phyloP scores from a whole-genome alignment of 169 alveolate species.

The Plasmodium yoelii region DNA sequence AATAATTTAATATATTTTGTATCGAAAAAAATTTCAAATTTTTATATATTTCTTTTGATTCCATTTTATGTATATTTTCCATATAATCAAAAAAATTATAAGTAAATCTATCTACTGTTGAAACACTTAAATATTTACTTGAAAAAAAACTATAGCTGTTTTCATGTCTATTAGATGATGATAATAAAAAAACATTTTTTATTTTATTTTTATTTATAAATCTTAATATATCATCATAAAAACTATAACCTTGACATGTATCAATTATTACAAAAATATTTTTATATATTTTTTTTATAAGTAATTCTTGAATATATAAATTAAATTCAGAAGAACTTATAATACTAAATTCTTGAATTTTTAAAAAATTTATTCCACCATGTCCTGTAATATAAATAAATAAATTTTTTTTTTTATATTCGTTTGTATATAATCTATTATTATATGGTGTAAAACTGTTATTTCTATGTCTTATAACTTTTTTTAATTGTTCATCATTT shows the following conservation, averaged over 20 bases:
- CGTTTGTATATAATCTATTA: constrained; percentile 49
- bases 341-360: constrained; percentile 83
- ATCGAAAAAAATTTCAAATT: constrained; percentile 40
- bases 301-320: constrained; percentile 78
- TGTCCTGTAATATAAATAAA: constrained; percentile 86
- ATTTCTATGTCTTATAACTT: constrained; percentile 67
- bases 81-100: constrained; percentile 75
- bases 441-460: constrained; percentile 55
- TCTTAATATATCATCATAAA: constrained; percentile 73
- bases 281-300: constrained; percentile 80
- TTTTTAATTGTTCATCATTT: constrained; percentile 59
- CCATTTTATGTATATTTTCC: constrained; percentile 67
- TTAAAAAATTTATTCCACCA: constrained; percentile 86
- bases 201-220: constrained; percentile 79
- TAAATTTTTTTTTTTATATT: constrained; percentile 71
- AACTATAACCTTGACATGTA: constrained; percentile 86
- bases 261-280: constrained; percentile 79
- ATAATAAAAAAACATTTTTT: constrained; percentile 66
- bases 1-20: constrained; percentile 53
- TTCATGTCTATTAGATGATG: constrained; percentile 81
- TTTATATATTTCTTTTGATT: constrained; percentile 60
- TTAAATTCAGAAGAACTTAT: constrained; percentile 81
- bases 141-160: constrained; percentile 82
- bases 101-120: constrained; percentile 85
- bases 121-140: constrained; percentile 81